phyloP scores from a whole-genome alignment of 148 eudicot species.

The Amaranthus palmeri region DNA sequence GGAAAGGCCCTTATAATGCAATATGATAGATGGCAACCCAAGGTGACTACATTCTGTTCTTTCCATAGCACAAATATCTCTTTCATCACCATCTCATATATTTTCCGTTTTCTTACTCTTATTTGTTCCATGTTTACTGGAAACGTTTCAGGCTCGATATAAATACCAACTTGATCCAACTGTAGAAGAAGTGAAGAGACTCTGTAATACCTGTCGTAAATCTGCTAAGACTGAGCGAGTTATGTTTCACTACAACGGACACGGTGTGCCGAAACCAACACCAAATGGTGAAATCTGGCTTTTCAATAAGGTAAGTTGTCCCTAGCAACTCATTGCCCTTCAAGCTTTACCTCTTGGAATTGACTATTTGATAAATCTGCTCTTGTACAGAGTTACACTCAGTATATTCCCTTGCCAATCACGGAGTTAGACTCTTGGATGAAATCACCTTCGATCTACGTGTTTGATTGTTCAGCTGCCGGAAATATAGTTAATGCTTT shows the following conservation, averaged over 20 bases:
- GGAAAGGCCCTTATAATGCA: slow-evolving; percentile 80
- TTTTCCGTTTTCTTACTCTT: background rate
- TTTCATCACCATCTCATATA: background rate
- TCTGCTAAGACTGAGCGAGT: slow-evolving; percentile 91
- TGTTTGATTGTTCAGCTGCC: slow-evolving; percentile 97
- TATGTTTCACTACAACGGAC: slow-evolving; percentile 95
- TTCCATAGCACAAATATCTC: background rate
- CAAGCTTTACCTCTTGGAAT: background rate
- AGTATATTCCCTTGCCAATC: slow-evolving; percentile 84
- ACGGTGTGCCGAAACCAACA: slow-evolving; percentile 97
- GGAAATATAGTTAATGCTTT: slow-evolving; percentile 90
- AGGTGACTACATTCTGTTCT: slow-evolving; percentile 38
- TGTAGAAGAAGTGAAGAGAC: slow-evolving; percentile 91
- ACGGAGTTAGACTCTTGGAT: slow-evolving; percentile 92
- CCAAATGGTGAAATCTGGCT: slow-evolving; percentile 96
- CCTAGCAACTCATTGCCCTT: background rate
- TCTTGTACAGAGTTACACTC: slow-evolving; percentile 72
- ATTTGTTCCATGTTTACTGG: background rate
- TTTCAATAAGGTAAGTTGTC: slow-evolving; percentile 68
- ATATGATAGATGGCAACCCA: slow-evolving; percentile 98
- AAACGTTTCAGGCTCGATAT: slow-evolving; percentile 66
- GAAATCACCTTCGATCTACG: slow-evolving; percentile 90
- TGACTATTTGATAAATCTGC: slow-evolving; percentile 10
- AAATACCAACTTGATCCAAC: slow-evolving; percentile 81
- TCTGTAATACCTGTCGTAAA: slow-evolving; percentile 78